phyloP scores from a whole-genome alignment of 441 rosid genomes.

The Lepidium campestre region DNA sequence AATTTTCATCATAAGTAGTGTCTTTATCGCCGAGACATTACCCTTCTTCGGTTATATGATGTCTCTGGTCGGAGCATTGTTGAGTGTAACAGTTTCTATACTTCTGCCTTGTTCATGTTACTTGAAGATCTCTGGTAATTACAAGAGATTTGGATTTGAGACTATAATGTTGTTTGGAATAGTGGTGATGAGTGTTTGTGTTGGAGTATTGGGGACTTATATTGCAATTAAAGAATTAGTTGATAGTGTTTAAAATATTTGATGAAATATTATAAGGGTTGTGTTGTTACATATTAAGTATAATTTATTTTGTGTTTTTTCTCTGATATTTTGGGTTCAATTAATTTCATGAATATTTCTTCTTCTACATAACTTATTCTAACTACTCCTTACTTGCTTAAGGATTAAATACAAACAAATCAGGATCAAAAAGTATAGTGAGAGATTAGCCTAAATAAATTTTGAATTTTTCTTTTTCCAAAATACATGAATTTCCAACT shows the following conservation, averaged over 20 bases:
- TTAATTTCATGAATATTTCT: neutral
- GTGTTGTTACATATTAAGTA: neutral
- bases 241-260: conserved; percentile 12
- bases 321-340: neutral
- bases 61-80: conserved; percentile 30
- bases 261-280: neutral
- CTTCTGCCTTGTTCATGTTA: conserved; percentile 34
- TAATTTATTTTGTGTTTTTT: neutral
- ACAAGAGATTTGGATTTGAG: conserved; percentile 26
- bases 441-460: too few relatives aligned
- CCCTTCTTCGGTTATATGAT: conserved; percentile 35
- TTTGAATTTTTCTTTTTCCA: too few relatives aligned
- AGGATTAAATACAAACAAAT: too few relatives aligned
- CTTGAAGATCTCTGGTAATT: conserved; percentile 32
- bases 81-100: conserved; percentile 28
- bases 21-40: conserved; percentile 23
- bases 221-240: conserved; percentile 26
- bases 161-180: conserved; percentile 17
- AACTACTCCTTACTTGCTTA: too few relatives aligned
- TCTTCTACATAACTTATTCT: neutral
- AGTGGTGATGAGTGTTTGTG: conserved; percentile 17
- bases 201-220: conserved; percentile 35
- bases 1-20: conserved; percentile 26
- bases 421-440: too few relatives aligned
- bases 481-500: too few relatives aligned